Evolutionary conservation across 176 grass and related monocot species (phyloP), one percentile per base, ranked within the genome.

Genomic region (Oryza meyeriana): DNA sequence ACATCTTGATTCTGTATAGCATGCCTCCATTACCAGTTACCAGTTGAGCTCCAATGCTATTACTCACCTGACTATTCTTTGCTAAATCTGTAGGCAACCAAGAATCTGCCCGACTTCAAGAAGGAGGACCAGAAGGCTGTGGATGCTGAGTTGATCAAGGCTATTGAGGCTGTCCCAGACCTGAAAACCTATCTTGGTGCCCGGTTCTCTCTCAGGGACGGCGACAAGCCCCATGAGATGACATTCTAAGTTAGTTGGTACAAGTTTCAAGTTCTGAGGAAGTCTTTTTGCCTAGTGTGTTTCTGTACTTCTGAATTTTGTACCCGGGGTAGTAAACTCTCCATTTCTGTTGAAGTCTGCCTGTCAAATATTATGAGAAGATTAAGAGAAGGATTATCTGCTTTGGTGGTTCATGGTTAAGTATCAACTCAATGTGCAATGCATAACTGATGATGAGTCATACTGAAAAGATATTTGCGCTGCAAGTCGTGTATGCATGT

Each of bases 181-280:
- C 89, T 98, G 76, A 98, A 89, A 72, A 58, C 78, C 6, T 98
- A 98, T 32, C 83, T 94, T 31, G 68, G 85, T 79, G 87, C 92
- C 31, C 86, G 92, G 62, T 98, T 98, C 88, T 88, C 81, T 38
- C 92, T 98, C 17, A 94, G 95, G 84, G 87, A 91, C 3, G 90
- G 95, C 66, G 93, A 94, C 76, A 98, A 98, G 73, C 95, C 95
- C 41, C 95, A 98, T 71, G 92, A 94, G 86, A 94, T 98, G 76
- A 73, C 75, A 75, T 98, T 98, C 85, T 98, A 89, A 87, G 78
- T 64, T 78, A 36, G 42, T 52, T 61, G n/a, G 0, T 42, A 6
- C 72, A 31, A 58, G 32, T 58, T 83, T 48, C 24, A 32, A 29
- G 39, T 74, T 61, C 18, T 47, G 48, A 83, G 47, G 68, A 83